These are phyloP conservation scores for Agapanthus africanus DNA, from an alignment of 106 monocot genomes.

Conservation along the genomic window DNA sequence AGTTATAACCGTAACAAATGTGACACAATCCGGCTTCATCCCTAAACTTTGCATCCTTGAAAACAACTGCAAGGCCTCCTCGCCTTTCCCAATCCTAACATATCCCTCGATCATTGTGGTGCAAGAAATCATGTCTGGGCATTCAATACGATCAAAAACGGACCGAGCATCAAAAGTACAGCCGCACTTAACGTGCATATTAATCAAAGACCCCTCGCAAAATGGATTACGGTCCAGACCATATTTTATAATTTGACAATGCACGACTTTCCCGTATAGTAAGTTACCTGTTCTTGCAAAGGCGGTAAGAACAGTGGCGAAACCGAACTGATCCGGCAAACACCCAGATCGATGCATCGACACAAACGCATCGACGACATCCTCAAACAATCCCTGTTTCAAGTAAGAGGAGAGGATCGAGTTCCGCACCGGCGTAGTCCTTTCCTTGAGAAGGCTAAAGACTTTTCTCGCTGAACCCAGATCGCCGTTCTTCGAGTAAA, in stretches of 20 bases:
- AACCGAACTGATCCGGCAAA: conserved; percentile 35
- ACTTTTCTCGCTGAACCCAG: conserved; percentile 26
- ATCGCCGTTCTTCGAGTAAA: conserved; percentile 48
- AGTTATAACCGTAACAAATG: conserved; percentile 38
- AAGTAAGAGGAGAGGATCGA: conserved; percentile 43
- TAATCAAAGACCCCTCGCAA: conserved; percentile 50
- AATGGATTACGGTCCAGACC: conserved; percentile 30
- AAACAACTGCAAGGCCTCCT: conserved; percentile 44
- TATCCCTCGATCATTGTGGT: conserved; percentile 70
- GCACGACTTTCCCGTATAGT: conserved; percentile 20
- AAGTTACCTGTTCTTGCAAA: conserved; percentile 23
- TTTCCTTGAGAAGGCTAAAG: conserved; percentile 16
- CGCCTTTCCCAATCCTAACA: conserved; percentile 21
- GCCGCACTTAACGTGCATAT: conserved; percentile 54
- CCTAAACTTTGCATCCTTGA: conserved; percentile 31
- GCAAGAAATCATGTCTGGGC: conserved; percentile 56
- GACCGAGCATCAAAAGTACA: conserved; percentile 30
- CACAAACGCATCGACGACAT: conserved; percentile 22
- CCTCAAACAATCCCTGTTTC: conserved; percentile 8
- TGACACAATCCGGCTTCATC: conserved; percentile 28
- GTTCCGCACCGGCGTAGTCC: conserved; percentile 24
- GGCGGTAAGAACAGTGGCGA: conserved; percentile 45
- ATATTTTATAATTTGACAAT: conserved; percentile 33
- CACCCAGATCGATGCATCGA: conserved; percentile 18
- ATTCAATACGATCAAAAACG: conserved; percentile 35